phyloP scores from a whole-genome alignment of 768 basidiomycete genomes.

The Leucocoprinus birnbaumii region DNA sequence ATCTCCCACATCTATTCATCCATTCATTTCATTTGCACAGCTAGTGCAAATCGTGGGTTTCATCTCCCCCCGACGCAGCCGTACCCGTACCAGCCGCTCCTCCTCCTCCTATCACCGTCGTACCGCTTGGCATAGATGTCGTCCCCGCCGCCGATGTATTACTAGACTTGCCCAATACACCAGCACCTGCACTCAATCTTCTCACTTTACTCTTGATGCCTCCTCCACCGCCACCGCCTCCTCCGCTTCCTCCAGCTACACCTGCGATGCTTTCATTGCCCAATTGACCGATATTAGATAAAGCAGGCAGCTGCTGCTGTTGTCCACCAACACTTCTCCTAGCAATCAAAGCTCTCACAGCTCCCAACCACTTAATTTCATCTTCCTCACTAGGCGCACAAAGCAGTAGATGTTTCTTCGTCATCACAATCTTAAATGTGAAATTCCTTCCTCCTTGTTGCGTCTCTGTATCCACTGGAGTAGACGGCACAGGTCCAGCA shows the following conservation, averaged over 20 bases:
- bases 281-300: background rate
- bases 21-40: too few relatives aligned
- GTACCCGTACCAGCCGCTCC: too few relatives aligned
- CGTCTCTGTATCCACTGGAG: conserved; percentile 24
- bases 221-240: conserved; percentile 21
- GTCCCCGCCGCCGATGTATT: conserved; percentile 6
- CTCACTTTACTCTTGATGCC: conserved; percentile 46
- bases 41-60: conserved; percentile 4
- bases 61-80: background rate
- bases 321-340: conserved; percentile 44
- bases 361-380: conserved; percentile 97
- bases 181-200: conserved; percentile 42
- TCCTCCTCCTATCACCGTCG: background rate
- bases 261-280: conserved; percentile 16
- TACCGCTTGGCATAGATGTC: background rate
- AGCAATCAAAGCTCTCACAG: conserved; percentile 87
- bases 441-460: conserved; percentile 30
- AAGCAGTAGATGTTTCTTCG: conserved; percentile 83
- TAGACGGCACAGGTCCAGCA: conserved; percentile 7
- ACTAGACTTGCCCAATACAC: too few relatives aligned
- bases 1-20: too few relatives aligned
- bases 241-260: background rate
- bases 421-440: conserved; percentile 96
- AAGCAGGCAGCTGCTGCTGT: conserved; percentile 7
- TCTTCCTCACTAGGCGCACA: conserved; percentile 97